A percentile compares a stretch with the other conserved stretches of the same genome.
Evolutionary conservation across 2,329 filamentous ascomycete genomes (phyloP).

Genomic region (Pseudogymnoascus sp.): DNA sequence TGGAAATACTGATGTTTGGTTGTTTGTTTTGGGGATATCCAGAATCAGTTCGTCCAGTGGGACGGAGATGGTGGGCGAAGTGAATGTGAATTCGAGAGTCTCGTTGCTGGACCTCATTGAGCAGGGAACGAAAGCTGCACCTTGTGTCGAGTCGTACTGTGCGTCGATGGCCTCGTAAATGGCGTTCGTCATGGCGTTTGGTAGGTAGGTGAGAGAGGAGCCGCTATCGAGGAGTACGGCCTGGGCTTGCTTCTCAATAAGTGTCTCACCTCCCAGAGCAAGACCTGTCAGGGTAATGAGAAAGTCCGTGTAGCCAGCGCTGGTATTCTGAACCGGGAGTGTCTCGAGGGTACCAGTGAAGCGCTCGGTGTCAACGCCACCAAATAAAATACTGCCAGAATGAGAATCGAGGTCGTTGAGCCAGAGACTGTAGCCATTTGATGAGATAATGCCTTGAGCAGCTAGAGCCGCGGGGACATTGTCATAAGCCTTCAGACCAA

Average conservation of each 20-base stretch:
- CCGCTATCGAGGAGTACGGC: constrained; percentile 65
- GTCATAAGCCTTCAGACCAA: constrained; percentile 46
- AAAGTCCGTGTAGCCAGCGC: constrained; percentile 51
- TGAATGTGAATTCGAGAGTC: constrained; percentile 47
- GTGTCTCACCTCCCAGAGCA: constrained; percentile 32
- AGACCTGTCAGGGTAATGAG: constrained; percentile 60
- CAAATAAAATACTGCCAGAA: constrained; percentile 63
- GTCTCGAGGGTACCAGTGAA: constrained; percentile 56
- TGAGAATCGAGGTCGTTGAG: constrained; percentile 61
- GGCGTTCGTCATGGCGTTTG: constrained; percentile 41
- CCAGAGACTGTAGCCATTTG: constrained; percentile 66
- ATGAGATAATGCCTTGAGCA: constrained; percentile 49
- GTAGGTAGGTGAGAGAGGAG: constrained; percentile 59
- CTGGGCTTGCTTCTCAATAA: constrained; percentile 43
- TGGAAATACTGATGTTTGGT: constrained; percentile 40
- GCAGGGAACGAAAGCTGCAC: constrained; percentile 55
- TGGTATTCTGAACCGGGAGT: constrained; percentile 52
- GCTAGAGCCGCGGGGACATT: constrained; percentile 63
- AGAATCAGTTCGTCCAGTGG: constrained; percentile 52
- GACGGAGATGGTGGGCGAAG: constrained; percentile 44
- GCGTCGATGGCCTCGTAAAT: constrained; percentile 54
- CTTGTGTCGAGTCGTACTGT: constrained; percentile 43
- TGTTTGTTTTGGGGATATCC: constrained; percentile 36
- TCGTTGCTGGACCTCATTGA: constrained; percentile 34
- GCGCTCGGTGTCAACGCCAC: constrained; percentile 61